Conservation (phyloP, 768 basidiomycete species). For the Auriscalpium orientale region DNA sequence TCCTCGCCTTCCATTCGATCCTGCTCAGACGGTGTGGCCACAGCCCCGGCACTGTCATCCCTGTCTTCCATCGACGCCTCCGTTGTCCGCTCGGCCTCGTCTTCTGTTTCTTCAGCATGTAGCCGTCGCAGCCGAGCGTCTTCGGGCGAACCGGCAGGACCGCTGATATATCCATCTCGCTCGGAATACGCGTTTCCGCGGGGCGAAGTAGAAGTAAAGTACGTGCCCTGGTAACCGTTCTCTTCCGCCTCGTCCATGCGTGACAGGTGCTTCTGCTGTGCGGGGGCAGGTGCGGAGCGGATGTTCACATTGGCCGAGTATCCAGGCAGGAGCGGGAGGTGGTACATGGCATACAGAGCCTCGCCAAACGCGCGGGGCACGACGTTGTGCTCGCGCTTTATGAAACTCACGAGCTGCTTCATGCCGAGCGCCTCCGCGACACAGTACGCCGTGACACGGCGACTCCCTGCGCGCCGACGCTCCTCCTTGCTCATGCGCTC, state of each 20-base stretch:
- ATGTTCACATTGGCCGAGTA: constrained; percentile 81
- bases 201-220: constrained; percentile 45
- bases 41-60: neutral
- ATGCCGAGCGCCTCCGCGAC: constrained; percentile 79
- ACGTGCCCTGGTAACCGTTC: constrained; percentile 80
- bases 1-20: neutral
- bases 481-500: constrained; percentile 71
- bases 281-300: constrained; percentile 68
- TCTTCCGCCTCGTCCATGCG: constrained; percentile 85
- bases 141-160: neutral
- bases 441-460: constrained; percentile 84
- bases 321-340: constrained; percentile 84
- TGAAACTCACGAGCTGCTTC: constrained; percentile 74
- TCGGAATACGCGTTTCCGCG: constrained; percentile 4
- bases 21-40: neutral
- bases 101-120: neutral
- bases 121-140: neutral
- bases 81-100: neutral
- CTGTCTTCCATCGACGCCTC: neutral
- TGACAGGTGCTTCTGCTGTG: constrained; percentile 45
- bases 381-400: constrained; percentile 93
- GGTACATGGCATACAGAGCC: constrained; percentile 89
- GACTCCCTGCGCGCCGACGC: constrained; percentile 72
- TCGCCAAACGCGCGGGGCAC: constrained; percentile 84
- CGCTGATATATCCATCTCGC: constrained; percentile 56